Percentiles rank a stretch among this genome's conserved stretches.
phyloP scores from a whole-genome alignment of 2,329 filamentous ascomycete genomes.

The Amauroascus verrucosus region DNA sequence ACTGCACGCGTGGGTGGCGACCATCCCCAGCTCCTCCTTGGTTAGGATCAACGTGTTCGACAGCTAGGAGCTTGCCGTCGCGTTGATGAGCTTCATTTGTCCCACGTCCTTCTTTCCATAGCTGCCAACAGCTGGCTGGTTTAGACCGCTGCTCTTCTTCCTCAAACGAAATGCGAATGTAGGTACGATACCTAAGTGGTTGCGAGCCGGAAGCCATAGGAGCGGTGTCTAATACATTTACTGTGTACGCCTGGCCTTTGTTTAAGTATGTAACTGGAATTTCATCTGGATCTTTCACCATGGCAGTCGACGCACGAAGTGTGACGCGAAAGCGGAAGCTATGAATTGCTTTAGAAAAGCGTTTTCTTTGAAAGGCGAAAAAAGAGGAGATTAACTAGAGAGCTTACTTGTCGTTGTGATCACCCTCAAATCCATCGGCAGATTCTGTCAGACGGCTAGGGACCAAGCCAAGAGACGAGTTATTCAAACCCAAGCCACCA shows the following conservation, averaged over 20 bases:
- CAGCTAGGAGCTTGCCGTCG: conserved; percentile 78
- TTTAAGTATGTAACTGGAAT: conserved; percentile 97
- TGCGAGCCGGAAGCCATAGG: conserved; percentile 49
- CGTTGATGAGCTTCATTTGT: conserved; percentile 90
- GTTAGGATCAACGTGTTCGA: conserved; percentile 70
- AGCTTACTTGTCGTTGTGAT: conserved; percentile 46
- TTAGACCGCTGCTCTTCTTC: conserved; percentile 85
- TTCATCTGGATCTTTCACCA: conserved; percentile 69
- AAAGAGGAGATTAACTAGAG: too few relatives aligned
- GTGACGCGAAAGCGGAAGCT: conserved; percentile 66
- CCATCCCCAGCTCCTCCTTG: conserved; percentile 47
- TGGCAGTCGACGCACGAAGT: conserved; percentile 87
- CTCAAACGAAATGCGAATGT: conserved; percentile 90
- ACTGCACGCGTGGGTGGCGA: conserved; percentile 58
- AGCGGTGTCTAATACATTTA: conserved; percentile 70
- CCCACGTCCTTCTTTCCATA: conserved; percentile 95
- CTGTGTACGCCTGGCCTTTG: conserved; percentile 87
- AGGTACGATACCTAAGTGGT: conserved; percentile 72
- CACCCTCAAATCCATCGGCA: conserved; percentile 19
- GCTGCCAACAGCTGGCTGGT: conserved; percentile 73
- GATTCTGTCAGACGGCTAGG: not conserved
- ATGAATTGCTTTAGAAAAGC: too few relatives aligned
- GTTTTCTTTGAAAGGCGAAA: too few relatives aligned
- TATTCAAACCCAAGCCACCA: conserved; percentile 31
- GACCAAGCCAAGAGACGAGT: conserved; percentile 16